Evolutionary conservation across 495 filamentous ascomycete genomes (phyloP).

Genomic region (Penicillium daleae): DNA sequence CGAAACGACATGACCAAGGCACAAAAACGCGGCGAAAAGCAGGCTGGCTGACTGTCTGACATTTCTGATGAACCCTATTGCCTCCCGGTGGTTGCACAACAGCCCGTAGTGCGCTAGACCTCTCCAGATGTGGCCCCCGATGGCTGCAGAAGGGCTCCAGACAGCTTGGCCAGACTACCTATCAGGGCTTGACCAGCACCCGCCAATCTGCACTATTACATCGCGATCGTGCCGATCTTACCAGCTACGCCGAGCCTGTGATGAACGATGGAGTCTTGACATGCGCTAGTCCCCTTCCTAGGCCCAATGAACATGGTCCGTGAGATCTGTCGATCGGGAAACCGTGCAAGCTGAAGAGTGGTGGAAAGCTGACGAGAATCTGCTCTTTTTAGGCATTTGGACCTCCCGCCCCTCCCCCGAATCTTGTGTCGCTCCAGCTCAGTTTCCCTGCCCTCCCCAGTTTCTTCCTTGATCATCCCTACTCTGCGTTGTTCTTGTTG

Average conservation of each 20-base stretch:
- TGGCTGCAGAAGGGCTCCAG: constrained; percentile 26
- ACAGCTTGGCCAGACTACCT: constrained; percentile 20
- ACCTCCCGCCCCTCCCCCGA: constrained; percentile 20
- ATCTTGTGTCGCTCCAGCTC: constrained; percentile 1
- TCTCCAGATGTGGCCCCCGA: constrained; percentile 20
- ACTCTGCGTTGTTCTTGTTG: background rate
- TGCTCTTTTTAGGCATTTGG: constrained; percentile 16
- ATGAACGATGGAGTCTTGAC: constrained; percentile 32
- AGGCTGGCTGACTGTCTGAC: constrained; percentile 25
- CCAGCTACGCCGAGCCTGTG: constrained; percentile 28
- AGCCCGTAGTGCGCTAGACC: constrained; percentile 23
- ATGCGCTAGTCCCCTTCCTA: constrained; percentile 17
- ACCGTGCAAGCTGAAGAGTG: constrained; percentile 27
- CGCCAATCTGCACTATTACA: constrained; percentile 40
- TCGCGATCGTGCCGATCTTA: constrained; percentile 35
- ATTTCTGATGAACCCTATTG: constrained; percentile 32
- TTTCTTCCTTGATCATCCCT: background rate
- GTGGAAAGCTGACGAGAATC: constrained; percentile 17
- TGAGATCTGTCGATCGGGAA: constrained; percentile 32
- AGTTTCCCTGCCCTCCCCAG: constrained; percentile 8
- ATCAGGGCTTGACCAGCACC: constrained; percentile 27
- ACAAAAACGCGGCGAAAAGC: constrained; percentile 20
- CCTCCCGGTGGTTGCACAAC: constrained; percentile 29
- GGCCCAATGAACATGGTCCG: constrained; percentile 10
- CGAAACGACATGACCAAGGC: background rate